Percentiles rank a stretch among this genome's conserved stretches.
Conservation (phyloP, 1,284 basidiomycete genomes). For the Cutaneotrichosporon dermatis region DNA sequence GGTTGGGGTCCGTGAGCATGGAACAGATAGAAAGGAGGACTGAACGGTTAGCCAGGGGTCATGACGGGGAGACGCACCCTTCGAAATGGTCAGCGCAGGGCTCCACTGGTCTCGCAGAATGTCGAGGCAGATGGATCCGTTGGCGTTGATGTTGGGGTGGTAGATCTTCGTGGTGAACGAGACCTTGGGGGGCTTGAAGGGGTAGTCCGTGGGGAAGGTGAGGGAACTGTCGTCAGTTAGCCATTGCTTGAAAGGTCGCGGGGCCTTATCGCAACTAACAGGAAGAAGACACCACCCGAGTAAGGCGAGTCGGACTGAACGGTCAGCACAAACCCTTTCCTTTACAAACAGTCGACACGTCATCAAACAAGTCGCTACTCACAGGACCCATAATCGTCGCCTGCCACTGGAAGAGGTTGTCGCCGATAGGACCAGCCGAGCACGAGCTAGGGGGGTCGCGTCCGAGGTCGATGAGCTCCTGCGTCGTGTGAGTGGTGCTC, state of each 20-base stretch:
- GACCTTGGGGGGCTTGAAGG: slow-evolving; percentile 99
- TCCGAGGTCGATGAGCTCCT: slow-evolving; percentile 97
- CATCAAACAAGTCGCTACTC: slow-evolving; percentile 43
- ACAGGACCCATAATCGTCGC: slow-evolving; percentile 97
- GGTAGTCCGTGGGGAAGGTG: slow-evolving; percentile 68
- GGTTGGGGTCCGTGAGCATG: slow-evolving; percentile 95
- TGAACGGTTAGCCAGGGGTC: slow-evolving; percentile 37
- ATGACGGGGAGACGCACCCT: slow-evolving; percentile 58
- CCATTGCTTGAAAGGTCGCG: neutral
- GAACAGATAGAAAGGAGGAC: slow-evolving; percentile 92
- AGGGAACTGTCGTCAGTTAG: slow-evolving; percentile 37
- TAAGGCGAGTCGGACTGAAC: slow-evolving; percentile 85
- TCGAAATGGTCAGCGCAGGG: slow-evolving; percentile 96
- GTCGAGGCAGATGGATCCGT: slow-evolving; percentile 95
- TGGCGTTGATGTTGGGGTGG: slow-evolving; percentile 60
- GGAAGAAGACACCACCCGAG: slow-evolving; percentile 94
- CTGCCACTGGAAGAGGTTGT: slow-evolving; percentile 98
- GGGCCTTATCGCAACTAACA: slow-evolving; percentile 50
- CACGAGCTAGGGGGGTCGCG: slow-evolving; percentile 96
- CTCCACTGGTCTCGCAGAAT: slow-evolving; percentile 97
- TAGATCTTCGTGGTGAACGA: slow-evolving; percentile 88
- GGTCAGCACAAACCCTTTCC: neutral
- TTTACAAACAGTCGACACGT: no score
- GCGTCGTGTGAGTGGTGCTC: slow-evolving; percentile 26
- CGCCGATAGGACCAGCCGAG: slow-evolving; percentile 90